phyloP scores from a whole-genome alignment of 805 yeast genomes.

The Candida oleophila region DNA sequence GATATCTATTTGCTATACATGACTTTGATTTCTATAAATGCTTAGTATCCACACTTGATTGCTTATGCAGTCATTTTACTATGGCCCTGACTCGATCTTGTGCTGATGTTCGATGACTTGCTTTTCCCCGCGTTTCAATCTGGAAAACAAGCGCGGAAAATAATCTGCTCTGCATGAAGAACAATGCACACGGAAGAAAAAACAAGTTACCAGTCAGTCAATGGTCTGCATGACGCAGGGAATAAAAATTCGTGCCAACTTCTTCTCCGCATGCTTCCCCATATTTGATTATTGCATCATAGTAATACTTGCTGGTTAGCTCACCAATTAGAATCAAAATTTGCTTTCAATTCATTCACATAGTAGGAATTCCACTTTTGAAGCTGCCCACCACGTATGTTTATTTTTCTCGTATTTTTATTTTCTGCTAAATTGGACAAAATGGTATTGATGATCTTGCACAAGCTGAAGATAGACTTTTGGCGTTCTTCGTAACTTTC shows the following conservation, averaged over 20 bases:
- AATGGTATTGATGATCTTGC: constrained; percentile 19
- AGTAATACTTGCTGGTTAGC: too few species aligned
- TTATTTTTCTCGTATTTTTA: constrained; percentile 2
- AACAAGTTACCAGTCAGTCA: not conserved
- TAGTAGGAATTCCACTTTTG: constrained; percentile 1
- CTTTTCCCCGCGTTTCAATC: constrained; percentile 4
- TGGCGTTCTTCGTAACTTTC: constrained; percentile 54
- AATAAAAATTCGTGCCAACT: not conserved
- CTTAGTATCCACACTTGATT: too few species aligned
- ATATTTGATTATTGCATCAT: not conserved
- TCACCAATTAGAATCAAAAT: constrained; percentile 1
- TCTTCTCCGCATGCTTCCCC: not conserved
- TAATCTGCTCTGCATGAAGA: not conserved
- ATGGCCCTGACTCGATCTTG: not conserved
- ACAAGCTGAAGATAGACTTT: constrained; percentile 29
- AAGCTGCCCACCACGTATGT: not conserved
- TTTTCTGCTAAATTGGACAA: not conserved
- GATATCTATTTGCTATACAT: too few species aligned
- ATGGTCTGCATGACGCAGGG: not conserved
- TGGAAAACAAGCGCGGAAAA: not conserved
- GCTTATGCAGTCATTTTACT: too few species aligned
- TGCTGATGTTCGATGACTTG: constrained; percentile 1
- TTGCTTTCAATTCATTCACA: not conserved
- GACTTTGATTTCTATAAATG: too few species aligned
- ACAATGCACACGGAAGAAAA: not conserved